Base-by-base conservation (phyloP, 164 flowering plant species). In the Taxillus chinensis region DNA sequence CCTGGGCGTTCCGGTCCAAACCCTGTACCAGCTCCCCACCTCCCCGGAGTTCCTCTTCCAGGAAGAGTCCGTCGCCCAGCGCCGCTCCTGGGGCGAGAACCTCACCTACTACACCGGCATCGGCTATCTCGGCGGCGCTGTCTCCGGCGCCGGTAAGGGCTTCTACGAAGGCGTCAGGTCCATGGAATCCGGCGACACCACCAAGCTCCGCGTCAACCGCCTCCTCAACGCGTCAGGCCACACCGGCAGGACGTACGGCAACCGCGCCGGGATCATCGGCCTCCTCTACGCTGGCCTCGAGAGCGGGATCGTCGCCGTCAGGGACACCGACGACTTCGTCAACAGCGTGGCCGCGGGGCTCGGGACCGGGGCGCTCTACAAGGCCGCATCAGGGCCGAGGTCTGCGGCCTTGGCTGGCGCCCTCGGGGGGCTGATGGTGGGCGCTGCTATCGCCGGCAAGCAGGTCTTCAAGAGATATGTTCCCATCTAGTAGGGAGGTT, bases 401-500 rank as follows among this genome's bases (percentile, higher is more conserved):
- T 79, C 92, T 5, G 98, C 97, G 0, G 95, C 83, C 0, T 70
- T 89, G 41, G 93, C 93, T 2, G 90, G 91, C 0, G 96, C 96
- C 0, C 64, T 82, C 15, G 93, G 97, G 5, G 91, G 91, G 8
- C 55, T 86, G 39, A 77, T 82, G 1, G 96, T 85, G 0, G 90
- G 81, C 0, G 67, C 71, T 13, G 86, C 83, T 0, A 86, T 86
- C 5, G 76, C 82, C 0, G 86, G 81, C 52, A 90, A 88, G 74
- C 90, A 86, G 61, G 78, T 55, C 9, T 45, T 81, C 16, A 88
- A 86, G 73, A 80, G 95, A 80, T 88, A 88, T 42, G 80, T 82
- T 15, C 86, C 87, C 5, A 77, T 80, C 8, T 75, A 65, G 62
- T 38, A 15, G 2, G 39, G 48, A 55, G n/a, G n/a, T 45, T 40